Evolutionary conservation across 768 basidiomycete genomes (phyloP).

Genomic region (Chlorophyllum brunneum): DNA sequence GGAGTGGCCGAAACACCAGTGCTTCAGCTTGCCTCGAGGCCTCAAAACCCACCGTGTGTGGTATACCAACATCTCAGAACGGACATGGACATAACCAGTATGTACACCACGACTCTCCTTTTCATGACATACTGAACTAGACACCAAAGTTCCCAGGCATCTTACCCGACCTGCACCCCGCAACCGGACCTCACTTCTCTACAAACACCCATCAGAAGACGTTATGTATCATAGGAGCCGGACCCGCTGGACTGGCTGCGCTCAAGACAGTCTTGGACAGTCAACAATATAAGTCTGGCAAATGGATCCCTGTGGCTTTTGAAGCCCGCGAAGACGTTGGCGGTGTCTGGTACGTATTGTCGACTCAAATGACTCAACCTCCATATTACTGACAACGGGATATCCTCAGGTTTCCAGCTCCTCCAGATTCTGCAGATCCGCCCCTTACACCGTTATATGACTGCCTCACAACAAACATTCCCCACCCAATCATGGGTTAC

Average conservation of each 20-base stretch:
- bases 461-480: slow-evolving; percentile 77
- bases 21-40: no score
- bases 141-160: slow-evolving; percentile 4
- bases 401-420: slow-evolving; percentile 49
- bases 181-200: background rate
- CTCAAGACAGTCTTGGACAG: slow-evolving; percentile 64
- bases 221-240: slow-evolving; percentile 74
- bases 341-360: slow-evolving; percentile 63
- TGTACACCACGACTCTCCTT: slow-evolving; percentile 2
- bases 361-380: background rate
- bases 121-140: background rate
- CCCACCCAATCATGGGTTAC: slow-evolving; percentile 76
- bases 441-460: slow-evolving; percentile 75
- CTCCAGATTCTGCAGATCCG: slow-evolving; percentile 37
- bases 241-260: slow-evolving; percentile 68
- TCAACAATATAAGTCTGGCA: slow-evolving; percentile 47
- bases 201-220: slow-evolving; percentile 17
- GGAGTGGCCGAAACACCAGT: no score
- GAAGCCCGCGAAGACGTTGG: slow-evolving; percentile 67
- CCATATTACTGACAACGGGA: background rate
- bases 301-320: slow-evolving; percentile 63
- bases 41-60: no score
- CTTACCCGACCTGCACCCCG: background rate
- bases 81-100: slow-evolving; percentile 1
- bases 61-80: background rate